Evolutionary conservation across 2,329 filamentous ascomycete genomes (phyloP).

Genomic region (Trichoderma atrobrunneum): DNA sequence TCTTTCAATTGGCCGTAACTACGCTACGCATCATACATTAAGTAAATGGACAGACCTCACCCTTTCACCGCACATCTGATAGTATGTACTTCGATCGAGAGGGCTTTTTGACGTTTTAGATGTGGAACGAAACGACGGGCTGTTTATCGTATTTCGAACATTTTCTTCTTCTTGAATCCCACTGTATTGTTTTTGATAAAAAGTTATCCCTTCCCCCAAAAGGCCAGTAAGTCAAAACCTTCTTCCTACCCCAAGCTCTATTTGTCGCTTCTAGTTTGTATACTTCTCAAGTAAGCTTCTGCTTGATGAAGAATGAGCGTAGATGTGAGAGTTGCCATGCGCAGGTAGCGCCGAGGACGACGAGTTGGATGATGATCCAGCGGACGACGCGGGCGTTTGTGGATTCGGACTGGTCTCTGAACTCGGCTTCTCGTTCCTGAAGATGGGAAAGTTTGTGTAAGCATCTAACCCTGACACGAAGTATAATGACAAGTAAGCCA

Average conservation of each 20-base stretch:
- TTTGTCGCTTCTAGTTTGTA: neutral
- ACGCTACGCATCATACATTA: conserved; percentile 11
- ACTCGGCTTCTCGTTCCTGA: conserved; percentile 94
- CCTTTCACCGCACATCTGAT: neutral
- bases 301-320: conserved; percentile 98
- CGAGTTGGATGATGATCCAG: conserved; percentile 89
- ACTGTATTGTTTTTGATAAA: neutral
- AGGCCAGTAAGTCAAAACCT: neutral
- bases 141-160: neutral
- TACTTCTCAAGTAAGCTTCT: conserved; percentile 80
- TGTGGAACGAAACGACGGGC: neutral
- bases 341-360: conserved; percentile 81
- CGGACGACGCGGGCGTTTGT: conserved; percentile 90
- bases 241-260: neutral
- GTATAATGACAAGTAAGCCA: neutral
- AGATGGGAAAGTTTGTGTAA: neutral
- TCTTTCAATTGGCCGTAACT: neutral
- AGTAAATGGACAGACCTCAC: neutral
- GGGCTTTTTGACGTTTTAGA: neutral
- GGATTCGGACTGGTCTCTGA: conserved; percentile 92
- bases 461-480: neutral
- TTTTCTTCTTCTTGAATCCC: neutral
- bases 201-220: neutral
- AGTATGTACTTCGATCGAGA: neutral
- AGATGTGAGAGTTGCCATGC: conserved; percentile 97